phyloP scores from a whole-genome alignment of 768 basidiomycete genomes.

The Termitomyces sp. region DNA sequence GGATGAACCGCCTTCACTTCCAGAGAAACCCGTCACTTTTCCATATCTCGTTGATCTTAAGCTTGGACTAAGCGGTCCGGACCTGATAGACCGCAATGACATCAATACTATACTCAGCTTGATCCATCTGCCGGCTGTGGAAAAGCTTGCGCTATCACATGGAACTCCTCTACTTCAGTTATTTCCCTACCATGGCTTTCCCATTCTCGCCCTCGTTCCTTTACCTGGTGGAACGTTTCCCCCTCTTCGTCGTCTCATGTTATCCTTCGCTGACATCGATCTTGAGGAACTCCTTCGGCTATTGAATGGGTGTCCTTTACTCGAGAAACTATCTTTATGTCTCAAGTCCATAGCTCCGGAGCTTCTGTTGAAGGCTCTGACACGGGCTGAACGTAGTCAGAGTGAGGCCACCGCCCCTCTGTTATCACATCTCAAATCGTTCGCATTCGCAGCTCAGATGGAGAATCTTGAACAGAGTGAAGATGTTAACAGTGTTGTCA shows the following conservation, averaged over 20 bases:
- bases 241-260: background rate
- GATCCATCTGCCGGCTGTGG: background rate
- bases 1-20: background rate
- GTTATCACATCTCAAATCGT: background rate
- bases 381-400: background rate
- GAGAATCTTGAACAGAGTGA: background rate
- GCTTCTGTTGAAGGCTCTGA: background rate
- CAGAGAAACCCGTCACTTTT: background rate
- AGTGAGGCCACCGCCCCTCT: background rate
- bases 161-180: background rate
- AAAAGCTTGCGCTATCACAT: background rate
- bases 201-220: background rate
- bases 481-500: background rate
- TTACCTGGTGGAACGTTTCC: background rate
- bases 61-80: background rate
- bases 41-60: background rate
- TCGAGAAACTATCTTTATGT: background rate
- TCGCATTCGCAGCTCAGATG: background rate
- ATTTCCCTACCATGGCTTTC: background rate
- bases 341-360: background rate
- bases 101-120: background rate
- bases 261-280: background rate
- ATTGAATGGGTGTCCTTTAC: background rate
- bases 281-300: background rate
- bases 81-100: background rate